These are phyloP conservation scores for Candida corydali DNA, from an alignment of 805 yeast genomes.

Conservation along the genomic window DNA sequence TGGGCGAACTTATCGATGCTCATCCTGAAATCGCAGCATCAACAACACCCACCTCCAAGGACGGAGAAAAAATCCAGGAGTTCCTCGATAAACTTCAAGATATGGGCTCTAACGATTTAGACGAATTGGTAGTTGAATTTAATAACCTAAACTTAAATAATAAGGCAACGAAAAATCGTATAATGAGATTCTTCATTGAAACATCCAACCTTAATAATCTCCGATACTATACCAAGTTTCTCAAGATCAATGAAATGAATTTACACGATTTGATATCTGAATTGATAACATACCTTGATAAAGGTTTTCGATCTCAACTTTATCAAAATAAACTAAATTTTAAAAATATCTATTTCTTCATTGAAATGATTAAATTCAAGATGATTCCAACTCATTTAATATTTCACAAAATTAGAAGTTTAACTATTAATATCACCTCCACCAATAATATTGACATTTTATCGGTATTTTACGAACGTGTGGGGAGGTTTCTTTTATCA, in stretches of 20 bases:
- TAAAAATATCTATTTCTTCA: slow-evolving; percentile 56
- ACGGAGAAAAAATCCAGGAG: slow-evolving; percentile 37
- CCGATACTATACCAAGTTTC: slow-evolving; percentile 58
- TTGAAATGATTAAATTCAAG: slow-evolving; percentile 74
- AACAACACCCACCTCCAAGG: slow-evolving; percentile 12
- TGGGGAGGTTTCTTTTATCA: slow-evolving; percentile 63
- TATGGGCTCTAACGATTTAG: slow-evolving; percentile 48
- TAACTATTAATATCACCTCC: slow-evolving; percentile 48
- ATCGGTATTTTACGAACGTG: slow-evolving; percentile 64
- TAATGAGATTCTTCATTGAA: slow-evolving; percentile 53
- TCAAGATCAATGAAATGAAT: slow-evolving; percentile 52
- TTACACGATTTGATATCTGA: slow-evolving; percentile 51
- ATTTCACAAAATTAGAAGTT: slow-evolving; percentile 65
- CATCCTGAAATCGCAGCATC: slow-evolving; percentile 8
- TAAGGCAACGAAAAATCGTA: slow-evolving; percentile 65
- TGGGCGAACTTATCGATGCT: slow-evolving; percentile 20
- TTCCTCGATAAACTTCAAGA: slow-evolving; percentile 42
- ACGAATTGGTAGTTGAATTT: slow-evolving; percentile 43
- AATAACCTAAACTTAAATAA: slow-evolving; percentile 55
- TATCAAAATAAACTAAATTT: slow-evolving; percentile 49
- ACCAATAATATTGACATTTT: slow-evolving; percentile 66
- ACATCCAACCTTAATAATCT: slow-evolving; percentile 43
- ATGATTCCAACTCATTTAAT: slow-evolving; percentile 66
- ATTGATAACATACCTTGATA: slow-evolving; percentile 51
- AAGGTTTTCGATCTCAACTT: slow-evolving; percentile 57